Evolutionary conservation across 2,329 filamentous ascomycete genomes (phyloP), one percentile per base, ranked within the genome.

Genomic region (Ascocoryne sarcoides): DNA sequence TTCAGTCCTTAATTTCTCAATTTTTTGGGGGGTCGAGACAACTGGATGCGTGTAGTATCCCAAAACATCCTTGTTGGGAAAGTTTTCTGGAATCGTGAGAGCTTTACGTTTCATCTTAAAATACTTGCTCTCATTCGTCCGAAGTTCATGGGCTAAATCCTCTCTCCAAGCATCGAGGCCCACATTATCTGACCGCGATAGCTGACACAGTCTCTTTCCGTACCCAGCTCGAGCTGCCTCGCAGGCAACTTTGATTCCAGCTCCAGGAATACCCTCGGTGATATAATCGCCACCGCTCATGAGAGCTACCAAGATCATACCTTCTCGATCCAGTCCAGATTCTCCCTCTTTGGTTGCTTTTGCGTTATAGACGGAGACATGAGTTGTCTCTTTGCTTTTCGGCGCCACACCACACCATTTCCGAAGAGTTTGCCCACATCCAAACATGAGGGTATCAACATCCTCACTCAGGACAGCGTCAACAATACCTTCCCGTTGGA

Each of bases 361-460:
- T 0, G 75, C 75, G 42, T 87, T 76, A 59, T 95, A 93, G 35
- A 93, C 66, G 32, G 82, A 85, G 39, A 96, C 82, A 56, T 96
- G 92, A 0, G 90, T 95, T 0, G 88, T 85, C 0, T 70, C 67
- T 46, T 82, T 84, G 52, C 70, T 75, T n/a, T 68, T 71, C 32
- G 68, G 71, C 10, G 70, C 71, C 57, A 93, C 86, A 3, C 84
- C 73, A 0, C 84, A 84, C 80, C 86, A 95, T 54, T 87, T 90
- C 37, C 87, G 75, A 31, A 95, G 65, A 0, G 84, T 90, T 28
- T 77, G 65, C 0, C 75, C 79, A 48, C 87, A 92, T 1, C 92
- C 92, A 64, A 96, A 96, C 90, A 96, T 96, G 54, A 96, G 75
- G 2, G 90, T 92, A 59, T 98, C 92, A 32, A 95, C 88, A 67